These are phyloP conservation scores for Ustulina deusta DNA, from an alignment of 2,329 filamentous ascomycete genomes.

Conservation along the genomic window DNA sequence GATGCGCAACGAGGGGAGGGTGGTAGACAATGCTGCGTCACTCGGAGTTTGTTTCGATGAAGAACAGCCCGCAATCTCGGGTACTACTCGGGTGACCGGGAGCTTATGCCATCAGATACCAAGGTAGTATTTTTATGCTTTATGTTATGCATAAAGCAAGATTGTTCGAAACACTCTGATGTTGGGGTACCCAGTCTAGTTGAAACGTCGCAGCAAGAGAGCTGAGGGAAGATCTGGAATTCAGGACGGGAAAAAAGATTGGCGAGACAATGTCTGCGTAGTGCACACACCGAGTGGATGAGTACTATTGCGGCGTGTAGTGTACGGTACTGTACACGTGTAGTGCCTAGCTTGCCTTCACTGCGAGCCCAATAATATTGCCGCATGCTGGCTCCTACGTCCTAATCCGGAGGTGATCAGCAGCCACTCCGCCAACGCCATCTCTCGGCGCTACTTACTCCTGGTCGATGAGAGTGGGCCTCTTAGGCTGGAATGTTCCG, in stretches of 20 bases:
- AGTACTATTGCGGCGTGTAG: neutral
- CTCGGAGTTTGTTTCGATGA: neutral
- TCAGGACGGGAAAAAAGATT: conserved; percentile 2
- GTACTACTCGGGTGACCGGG: neutral
- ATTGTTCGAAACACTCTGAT: conserved; percentile 11
- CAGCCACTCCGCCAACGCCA: conserved; percentile 3
- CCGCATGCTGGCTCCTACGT: neutral
- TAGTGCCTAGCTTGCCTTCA: too few relatives aligned
- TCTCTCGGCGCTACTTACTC: neutral
- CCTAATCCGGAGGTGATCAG: conserved; percentile 27
- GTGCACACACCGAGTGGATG: neutral
- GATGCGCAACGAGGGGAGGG: conserved; percentile 1
- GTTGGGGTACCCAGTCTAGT: conserved; percentile 1
- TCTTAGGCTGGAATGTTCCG: neutral
- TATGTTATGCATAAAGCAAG: conserved; percentile 18
- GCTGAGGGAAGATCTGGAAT: conserved; percentile 8
- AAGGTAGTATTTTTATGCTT: neutral
- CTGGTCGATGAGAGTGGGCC: neutral
- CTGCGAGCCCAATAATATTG: conserved; percentile 5
- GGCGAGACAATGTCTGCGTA: neutral
- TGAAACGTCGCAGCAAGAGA: conserved; percentile 10
- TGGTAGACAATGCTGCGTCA: neutral
- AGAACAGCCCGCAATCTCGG: neutral
- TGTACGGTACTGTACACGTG: too few relatives aligned
- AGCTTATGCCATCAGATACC: neutral